phyloP scores from a whole-genome alignment of 495 filamentous ascomycete genomes.

The Aspergillus heteromorphus region DNA sequence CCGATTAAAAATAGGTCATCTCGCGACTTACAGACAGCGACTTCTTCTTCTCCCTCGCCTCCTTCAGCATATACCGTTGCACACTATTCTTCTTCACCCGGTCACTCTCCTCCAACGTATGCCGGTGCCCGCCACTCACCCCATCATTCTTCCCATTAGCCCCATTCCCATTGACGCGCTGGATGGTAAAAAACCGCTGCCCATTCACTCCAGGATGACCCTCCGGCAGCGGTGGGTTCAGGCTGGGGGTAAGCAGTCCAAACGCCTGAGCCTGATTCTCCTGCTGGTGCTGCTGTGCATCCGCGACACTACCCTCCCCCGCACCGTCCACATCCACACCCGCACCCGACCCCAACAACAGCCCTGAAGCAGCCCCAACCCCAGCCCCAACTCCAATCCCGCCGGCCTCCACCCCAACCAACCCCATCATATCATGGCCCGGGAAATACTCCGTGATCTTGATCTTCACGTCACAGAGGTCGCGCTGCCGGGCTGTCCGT shows the following conservation, averaged over 20 bases:
- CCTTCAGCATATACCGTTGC: slow-evolving; percentile 58
- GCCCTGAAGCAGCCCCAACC: neutral
- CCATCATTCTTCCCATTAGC: slow-evolving; percentile 67
- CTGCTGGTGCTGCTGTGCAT: neutral
- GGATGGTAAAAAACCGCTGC: slow-evolving; percentile 63
- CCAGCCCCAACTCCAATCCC: neutral
- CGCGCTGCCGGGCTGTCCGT: slow-evolving; percentile 66
- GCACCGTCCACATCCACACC: neutral
- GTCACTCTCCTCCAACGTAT: slow-evolving; percentile 74
- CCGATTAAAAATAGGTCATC: slow-evolving; percentile 9
- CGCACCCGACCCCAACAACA: neutral
- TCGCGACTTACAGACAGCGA: slow-evolving; percentile 51
- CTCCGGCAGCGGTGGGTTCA: slow-evolving; percentile 28
- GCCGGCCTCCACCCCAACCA: slow-evolving; percentile 8
- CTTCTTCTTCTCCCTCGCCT: slow-evolving; percentile 65
- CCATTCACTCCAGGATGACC: slow-evolving; percentile 44
- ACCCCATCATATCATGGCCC: slow-evolving; percentile 27
- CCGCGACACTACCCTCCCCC: neutral
- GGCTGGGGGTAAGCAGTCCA: slow-evolving; percentile 34
- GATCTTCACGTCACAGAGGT: slow-evolving; percentile 88
- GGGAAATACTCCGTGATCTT: slow-evolving; percentile 83
- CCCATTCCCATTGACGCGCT: slow-evolving; percentile 73
- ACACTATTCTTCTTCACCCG: slow-evolving; percentile 83
- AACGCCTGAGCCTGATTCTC: slow-evolving; percentile 36
- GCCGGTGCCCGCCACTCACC: slow-evolving; percentile 62